Evolutionary conservation across 1,139 yeast genomes (phyloP).

Genomic region (Meyerozyma smithsonii): DNA sequence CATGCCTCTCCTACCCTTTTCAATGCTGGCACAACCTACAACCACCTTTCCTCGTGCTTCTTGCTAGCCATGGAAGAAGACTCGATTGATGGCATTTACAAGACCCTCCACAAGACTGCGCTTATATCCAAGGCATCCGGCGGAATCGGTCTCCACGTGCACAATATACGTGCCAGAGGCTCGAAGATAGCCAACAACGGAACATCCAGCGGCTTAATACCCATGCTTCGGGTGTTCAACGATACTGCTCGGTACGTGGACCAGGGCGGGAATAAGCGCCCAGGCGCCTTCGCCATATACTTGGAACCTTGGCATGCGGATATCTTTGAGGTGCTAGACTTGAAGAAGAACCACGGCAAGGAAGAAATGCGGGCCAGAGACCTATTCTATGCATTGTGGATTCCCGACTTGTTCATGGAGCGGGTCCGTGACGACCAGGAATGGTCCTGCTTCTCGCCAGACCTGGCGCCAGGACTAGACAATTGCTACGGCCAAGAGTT

Average conservation of each 20-base stretch:
- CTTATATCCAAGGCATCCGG: slow-evolving; percentile 87
- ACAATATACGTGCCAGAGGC: slow-evolving; percentile 81
- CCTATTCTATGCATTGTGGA: slow-evolving; percentile 87
- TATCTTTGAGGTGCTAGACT: slow-evolving; percentile 74
- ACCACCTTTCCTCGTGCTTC: slow-evolving; percentile 89
- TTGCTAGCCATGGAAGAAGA: slow-evolving; percentile 85
- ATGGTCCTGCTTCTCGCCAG: slow-evolving; percentile 87
- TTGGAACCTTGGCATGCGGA: slow-evolving; percentile 93
- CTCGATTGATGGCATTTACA: slow-evolving; percentile 86
- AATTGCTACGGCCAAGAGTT: slow-evolving; percentile 83
- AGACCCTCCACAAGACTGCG: slow-evolving; percentile 81
- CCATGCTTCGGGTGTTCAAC: slow-evolving; percentile 87
- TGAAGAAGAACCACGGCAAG: slow-evolving; percentile 86
- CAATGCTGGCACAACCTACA: slow-evolving; percentile 85
- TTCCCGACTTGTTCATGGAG: slow-evolving; percentile 86
- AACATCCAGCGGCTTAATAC: slow-evolving; percentile 81
- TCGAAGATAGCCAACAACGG: slow-evolving; percentile 88
- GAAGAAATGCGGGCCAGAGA: slow-evolving; percentile 90
- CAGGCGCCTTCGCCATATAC: slow-evolving; percentile 88
- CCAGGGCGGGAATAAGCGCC: slow-evolving; percentile 93
- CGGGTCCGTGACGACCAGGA: slow-evolving; percentile 74
- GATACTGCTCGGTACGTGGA: slow-evolving; percentile 91
- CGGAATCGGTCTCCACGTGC: slow-evolving; percentile 83
- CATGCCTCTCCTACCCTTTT: slow-evolving; percentile 89
- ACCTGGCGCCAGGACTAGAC: slow-evolving; percentile 79